Conservation (phyloP, 139 green algal genomes). For the Pleodorina starrii region DNA sequence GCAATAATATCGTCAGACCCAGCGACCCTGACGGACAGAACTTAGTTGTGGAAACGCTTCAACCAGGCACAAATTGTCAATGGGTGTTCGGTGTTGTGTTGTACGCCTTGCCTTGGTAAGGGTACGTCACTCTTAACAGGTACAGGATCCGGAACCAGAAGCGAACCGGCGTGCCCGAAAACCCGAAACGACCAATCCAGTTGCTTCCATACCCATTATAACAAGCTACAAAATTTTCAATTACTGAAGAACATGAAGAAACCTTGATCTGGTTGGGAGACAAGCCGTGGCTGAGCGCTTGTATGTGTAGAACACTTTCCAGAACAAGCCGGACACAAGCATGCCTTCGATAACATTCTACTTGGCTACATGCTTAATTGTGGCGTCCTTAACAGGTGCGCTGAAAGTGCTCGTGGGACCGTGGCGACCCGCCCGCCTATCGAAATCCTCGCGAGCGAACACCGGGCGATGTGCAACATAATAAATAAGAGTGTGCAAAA, state of each 20-base stretch:
- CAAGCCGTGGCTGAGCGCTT: not conserved
- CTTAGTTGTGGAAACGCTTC: too few relatives aligned
- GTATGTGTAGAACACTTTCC: not conserved
- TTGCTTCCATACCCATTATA: too few relatives aligned
- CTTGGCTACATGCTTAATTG: not conserved
- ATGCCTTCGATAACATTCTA: not conserved
- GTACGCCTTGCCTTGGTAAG: too few relatives aligned
- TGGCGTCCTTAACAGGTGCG: not conserved
- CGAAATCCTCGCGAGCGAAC: not conserved
- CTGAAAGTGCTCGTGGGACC: not conserved
- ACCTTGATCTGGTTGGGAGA: not conserved
- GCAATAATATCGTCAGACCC: too few relatives aligned
- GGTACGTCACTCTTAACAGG: too few relatives aligned
- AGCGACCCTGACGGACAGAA: too few relatives aligned
- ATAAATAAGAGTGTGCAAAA: not conserved
- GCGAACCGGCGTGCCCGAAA: not conserved
- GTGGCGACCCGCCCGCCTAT: not conserved
- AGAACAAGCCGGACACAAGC: too few relatives aligned
- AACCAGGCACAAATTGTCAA: not conserved
- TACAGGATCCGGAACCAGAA: conserved; percentile 5
- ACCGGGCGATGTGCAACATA: not conserved
- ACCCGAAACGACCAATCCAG: not conserved
- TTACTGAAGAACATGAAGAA: not conserved
- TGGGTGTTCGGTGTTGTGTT: not conserved
- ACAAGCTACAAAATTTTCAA: not conserved